Conservation (phyloP, 1,284 basidiomycete genomes). For the Marasmius fiardii region DNA sequence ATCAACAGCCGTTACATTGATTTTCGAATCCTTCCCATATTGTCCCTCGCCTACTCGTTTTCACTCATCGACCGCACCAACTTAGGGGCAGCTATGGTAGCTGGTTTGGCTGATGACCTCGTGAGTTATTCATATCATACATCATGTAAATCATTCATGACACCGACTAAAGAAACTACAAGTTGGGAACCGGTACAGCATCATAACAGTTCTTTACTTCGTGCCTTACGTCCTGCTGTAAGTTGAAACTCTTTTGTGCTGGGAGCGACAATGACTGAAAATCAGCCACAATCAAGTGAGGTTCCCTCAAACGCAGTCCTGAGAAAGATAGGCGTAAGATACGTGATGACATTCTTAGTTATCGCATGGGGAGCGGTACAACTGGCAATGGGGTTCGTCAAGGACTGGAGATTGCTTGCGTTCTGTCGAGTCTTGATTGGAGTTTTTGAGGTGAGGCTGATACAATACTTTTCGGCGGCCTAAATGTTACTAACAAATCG, state of each 20-base stretch:
- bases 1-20: conserved; percentile 34
- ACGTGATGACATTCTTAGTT: conserved; percentile 35
- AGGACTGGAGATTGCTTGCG: conserved; percentile 20
- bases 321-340: conserved; percentile 34
- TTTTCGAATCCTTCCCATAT: conserved; percentile 37
- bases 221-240: conserved; percentile 35
- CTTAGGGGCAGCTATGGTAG: conserved; percentile 38
- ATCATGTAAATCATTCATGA: too few species aligned
- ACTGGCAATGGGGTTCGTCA: conserved; percentile 19
- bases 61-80: conserved; percentile 42
- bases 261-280: background rate
- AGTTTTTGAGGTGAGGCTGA: conserved; percentile 21
- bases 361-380: conserved; percentile 37
- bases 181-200: conserved; percentile 30
- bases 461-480: too few species aligned
- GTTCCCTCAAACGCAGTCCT: conserved; percentile 38
- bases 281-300: conserved; percentile 23
- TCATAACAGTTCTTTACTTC: conserved; percentile 34
- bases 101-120: conserved; percentile 39
- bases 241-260: conserved; percentile 6
- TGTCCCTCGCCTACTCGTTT: conserved; percentile 37
- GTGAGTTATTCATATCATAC: conserved; percentile 27
- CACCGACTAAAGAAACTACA: background rate
- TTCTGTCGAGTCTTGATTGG: conserved; percentile 22
- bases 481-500: too few species aligned